phyloP scores from a whole-genome alignment of 1,284 basidiomycete species.

The Bothia castanella region DNA sequence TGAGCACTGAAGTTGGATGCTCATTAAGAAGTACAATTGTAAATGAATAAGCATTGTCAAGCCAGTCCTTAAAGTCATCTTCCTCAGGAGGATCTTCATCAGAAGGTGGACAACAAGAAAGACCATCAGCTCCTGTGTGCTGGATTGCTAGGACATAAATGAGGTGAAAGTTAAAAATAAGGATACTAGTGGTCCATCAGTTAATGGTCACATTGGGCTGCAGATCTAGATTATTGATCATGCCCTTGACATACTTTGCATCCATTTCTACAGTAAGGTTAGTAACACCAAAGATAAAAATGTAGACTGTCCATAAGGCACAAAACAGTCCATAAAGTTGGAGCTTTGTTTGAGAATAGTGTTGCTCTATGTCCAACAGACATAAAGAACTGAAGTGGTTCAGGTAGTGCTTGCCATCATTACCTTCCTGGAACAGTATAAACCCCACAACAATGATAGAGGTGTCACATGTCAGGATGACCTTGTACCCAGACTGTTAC shows the following conservation, averaged over 20 bases:
- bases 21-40: background rate
- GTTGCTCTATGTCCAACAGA: background rate
- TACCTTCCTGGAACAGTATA: background rate
- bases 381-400: background rate
- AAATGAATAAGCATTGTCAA: too few species aligned
- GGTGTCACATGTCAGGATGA: background rate
- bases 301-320: background rate
- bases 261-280: too few species aligned
- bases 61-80: too few species aligned
- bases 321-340: background rate
- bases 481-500: too few species aligned
- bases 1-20: background rate
- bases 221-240: slow-evolving; percentile 3
- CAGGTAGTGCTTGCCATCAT: background rate
- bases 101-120: background rate
- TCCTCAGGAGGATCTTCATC: too few species aligned
- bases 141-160: slow-evolving; percentile 8
- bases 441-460: background rate
- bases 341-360: background rate
- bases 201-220: slow-evolving; percentile 37
- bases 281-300: slow-evolving; percentile 3
- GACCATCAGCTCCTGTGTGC: slow-evolving; percentile 31
- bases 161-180: slow-evolving; percentile 33
- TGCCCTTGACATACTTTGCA: too few species aligned
- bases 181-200: slow-evolving; percentile 39